phyloP scores from a whole-genome alignment of 768 basidiomycete species.

The Amanita fuliginea region DNA sequence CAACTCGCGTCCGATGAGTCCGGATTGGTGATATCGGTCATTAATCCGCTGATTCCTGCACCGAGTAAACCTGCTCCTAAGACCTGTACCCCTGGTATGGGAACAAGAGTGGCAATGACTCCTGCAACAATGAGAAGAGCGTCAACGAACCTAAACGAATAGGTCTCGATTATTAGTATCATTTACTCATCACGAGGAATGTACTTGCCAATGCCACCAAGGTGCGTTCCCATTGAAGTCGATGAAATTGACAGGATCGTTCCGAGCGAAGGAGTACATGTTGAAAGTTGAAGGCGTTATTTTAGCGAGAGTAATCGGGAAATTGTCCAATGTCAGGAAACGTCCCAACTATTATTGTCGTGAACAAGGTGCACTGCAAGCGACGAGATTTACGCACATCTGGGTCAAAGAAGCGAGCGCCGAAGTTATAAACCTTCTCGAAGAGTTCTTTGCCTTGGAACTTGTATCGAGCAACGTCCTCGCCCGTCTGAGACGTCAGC shows the following conservation, averaged over 20 bases:
- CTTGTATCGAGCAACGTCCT: background rate
- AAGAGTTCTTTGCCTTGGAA: background rate
- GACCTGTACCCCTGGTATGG: no score
- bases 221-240: slow-evolving; percentile 9
- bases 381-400: background rate
- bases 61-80: no score
- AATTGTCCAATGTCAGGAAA: background rate
- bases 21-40: no score
- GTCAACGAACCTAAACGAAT: no score
- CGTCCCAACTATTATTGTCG: background rate
- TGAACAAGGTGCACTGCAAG: background rate
- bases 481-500: background rate
- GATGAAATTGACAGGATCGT: slow-evolving; percentile 10
- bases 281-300: slow-evolving; percentile 6
- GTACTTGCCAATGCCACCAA: slow-evolving; percentile 9
- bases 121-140: no score
- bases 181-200: background rate
- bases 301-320: background rate
- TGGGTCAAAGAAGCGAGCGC: background rate
- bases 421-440: background rate
- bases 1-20: no score
- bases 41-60: no score
- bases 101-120: no score
- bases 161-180: background rate
- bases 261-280: slow-evolving; percentile 8